Conservation (phyloP, 345 rosid species). For the Bruguiera parviflora region DNA sequence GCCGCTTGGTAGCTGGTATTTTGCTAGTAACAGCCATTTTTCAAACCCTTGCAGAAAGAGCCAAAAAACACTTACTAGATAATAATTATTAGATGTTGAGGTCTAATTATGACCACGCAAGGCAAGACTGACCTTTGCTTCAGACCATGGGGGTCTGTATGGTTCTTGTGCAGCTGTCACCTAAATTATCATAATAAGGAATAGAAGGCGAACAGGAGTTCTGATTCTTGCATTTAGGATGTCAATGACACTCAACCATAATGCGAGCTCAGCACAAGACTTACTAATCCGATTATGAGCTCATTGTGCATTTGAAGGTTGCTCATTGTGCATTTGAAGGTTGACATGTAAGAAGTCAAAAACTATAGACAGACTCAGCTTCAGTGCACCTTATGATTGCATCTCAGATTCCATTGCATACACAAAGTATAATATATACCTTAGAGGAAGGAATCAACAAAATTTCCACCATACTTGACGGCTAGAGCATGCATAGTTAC, state of each 20-base stretch:
- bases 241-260: neutral
- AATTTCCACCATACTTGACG: conserved; percentile 81
- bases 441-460: conserved; percentile 68
- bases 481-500: conserved; percentile 66
- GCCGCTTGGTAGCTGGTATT: conserved; percentile 71
- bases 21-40: conserved; percentile 68
- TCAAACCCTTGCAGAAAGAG: conserved; percentile 52
- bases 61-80: conserved; percentile 8
- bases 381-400: conserved; percentile 12
- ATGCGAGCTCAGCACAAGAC: conserved; percentile 8
- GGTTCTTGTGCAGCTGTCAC: conserved; percentile 74
- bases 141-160: conserved; percentile 79
- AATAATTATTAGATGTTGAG: neutral
- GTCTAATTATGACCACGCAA: conserved; percentile 2
- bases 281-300: conserved; percentile 59
- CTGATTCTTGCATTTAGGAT: neutral
- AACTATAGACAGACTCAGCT: conserved; percentile 36
- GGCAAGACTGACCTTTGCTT: conserved; percentile 63
- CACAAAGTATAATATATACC: conserved; percentile 35
- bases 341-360: conserved; percentile 64
- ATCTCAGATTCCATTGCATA: neutral
- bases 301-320: conserved; percentile 62
- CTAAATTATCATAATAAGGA: conserved; percentile 26
- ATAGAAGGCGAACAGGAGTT: neutral
- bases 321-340: conserved; percentile 57